A percentile compares a stretch with the other conserved stretches of the same genome.
Conservation (phyloP, 305 asterid genomes). For the Solanum hybrid region DNA sequence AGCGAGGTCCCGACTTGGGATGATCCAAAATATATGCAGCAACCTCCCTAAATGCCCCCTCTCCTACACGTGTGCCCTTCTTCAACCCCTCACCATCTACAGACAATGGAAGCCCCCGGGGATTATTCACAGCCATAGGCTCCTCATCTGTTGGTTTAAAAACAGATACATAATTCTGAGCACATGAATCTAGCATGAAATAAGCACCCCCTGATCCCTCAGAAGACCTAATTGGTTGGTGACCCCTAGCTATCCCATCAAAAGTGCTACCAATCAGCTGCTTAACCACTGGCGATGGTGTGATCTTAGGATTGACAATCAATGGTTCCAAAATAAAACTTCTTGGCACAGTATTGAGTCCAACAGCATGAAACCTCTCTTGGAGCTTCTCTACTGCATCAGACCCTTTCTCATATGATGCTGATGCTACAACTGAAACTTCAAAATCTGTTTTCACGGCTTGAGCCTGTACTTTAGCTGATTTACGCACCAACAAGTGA, state of each 20-base stretch:
- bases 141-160: constrained; percentile 81
- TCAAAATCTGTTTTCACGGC: constrained; percentile 50
- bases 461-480: constrained; percentile 45
- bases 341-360: constrained; percentile 14
- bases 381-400: constrained; percentile 14
- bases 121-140: constrained; percentile 77
- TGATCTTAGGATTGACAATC: constrained; percentile 29
- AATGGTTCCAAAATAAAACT: constrained; percentile 42
- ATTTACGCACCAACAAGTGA: constrained; percentile 61
- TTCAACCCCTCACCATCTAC: constrained; percentile 63
- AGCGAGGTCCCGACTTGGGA: constrained; percentile 40
- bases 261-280: constrained; percentile 40
- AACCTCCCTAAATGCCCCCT: constrained; percentile 78
- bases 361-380: constrained; percentile 20
- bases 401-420: constrained; percentile 21
- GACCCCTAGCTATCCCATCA: constrained; percentile 45
- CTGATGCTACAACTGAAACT: constrained; percentile 46
- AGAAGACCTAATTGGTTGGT: constrained; percentile 52
- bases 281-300: constrained; percentile 33
- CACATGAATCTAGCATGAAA: constrained; percentile 60
- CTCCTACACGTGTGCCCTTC: constrained; percentile 78
- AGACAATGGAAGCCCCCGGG: constrained; percentile 60
- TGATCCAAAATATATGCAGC: constrained; percentile 78
- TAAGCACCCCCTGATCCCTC: constrained; percentile 80
- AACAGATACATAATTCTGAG: constrained; percentile 42